Conservation (phyloP, 176 grass and related monocot species). For the bread wheat (Triticum aestivum) region IWGSC_CS_RefSeq_v2.1 NC_057804.1:406572375-406572874, state of each 20-base stretch:
- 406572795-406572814: no score
- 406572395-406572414: not conserved
- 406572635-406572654: not conserved
- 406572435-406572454: not conserved
- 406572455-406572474: constrained; percentile 39
- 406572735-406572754: no score
- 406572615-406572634: no score
- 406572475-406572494: not conserved
- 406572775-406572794: no score
- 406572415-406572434: not conserved
- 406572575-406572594: constrained; percentile 9
- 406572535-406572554: not conserved
- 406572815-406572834: no score
- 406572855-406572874: no score
- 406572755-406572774: no score
- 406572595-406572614: not conserved
- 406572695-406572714: not conserved
- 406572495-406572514: constrained; percentile 20
- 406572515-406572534: not conserved
- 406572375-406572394: not conserved
- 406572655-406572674: no score
- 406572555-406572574: not conserved
- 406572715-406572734: no score
- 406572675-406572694: not conserved
- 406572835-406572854: no score